A percentile compares a stretch with the other conserved stretches of the same genome.
Evolutionary conservation across 1,139 yeast species (phyloP).

Genomic region (Blastobotrys arbuscula): DNA sequence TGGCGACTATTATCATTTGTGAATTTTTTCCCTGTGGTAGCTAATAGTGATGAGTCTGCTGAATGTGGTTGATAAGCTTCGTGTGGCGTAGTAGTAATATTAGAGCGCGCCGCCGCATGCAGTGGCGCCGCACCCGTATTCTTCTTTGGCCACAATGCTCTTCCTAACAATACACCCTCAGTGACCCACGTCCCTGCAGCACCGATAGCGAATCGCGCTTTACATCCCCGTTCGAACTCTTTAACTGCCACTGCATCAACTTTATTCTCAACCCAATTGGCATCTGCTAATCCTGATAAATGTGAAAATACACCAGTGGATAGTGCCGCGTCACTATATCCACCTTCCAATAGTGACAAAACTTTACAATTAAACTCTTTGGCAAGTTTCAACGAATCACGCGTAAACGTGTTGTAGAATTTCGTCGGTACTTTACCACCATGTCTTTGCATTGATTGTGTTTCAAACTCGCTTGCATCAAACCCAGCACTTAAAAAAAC

Average conservation of each 20-base stretch:
- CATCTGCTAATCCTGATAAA: constrained; percentile 57
- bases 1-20: background rate
- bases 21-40: constrained; percentile 6
- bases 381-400: constrained; percentile 65
- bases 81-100: background rate
- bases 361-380: constrained; percentile 57
- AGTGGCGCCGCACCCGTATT: background rate
- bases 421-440: constrained; percentile 79
- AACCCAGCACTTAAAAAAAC: constrained; percentile 79
- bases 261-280: constrained; percentile 38
- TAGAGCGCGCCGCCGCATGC: background rate
- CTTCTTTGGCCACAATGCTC: constrained; percentile 58
- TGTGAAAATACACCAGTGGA: constrained; percentile 78
- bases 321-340: constrained; percentile 80
- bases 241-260: constrained; percentile 46
- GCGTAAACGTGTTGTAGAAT: constrained; percentile 68
- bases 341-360: constrained; percentile 75
- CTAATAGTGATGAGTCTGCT: background rate
- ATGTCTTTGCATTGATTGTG: constrained; percentile 80
- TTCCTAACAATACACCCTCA: constrained; percentile 60
- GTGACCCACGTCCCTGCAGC: constrained; percentile 52
- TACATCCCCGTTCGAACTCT: constrained; percentile 66
- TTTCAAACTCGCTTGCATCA: constrained; percentile 83
- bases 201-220: constrained; percentile 39
- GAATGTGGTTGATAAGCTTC: background rate